A percentile compares a stretch with the other conserved stretches of the same genome.
phyloP scores from a whole-genome alignment of 306 rosid species.

The Acacia confusa region DNA sequence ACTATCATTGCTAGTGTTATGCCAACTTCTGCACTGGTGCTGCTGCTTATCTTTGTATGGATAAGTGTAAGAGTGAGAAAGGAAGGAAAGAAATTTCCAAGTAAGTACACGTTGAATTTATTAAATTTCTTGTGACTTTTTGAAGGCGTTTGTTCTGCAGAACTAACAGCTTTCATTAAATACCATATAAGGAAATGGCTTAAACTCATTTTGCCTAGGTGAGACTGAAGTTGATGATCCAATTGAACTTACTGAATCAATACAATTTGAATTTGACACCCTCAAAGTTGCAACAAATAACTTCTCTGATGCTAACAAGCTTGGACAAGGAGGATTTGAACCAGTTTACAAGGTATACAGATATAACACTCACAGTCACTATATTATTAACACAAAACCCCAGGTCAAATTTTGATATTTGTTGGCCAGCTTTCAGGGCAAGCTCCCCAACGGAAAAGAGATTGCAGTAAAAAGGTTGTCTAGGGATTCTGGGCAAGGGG shows the following conservation, averaged over 20 bases:
- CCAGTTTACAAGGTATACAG: slow-evolving; percentile 51
- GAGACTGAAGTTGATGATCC: slow-evolving; percentile 20
- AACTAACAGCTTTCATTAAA: neutral
- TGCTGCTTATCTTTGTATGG: slow-evolving; percentile 27
- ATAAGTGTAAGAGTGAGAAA: slow-evolving; percentile 34
- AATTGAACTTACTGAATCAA: slow-evolving; percentile 10
- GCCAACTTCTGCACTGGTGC: slow-evolving; percentile 25
- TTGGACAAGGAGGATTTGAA: slow-evolving; percentile 69
- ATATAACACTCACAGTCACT: too few relatives aligned
- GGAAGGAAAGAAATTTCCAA: neutral
- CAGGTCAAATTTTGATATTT: too few relatives aligned
- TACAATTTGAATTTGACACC: slow-evolving; percentile 34
- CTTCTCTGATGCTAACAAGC: slow-evolving; percentile 49
- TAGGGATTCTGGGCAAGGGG: too few relatives aligned
- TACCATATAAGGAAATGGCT: neutral
- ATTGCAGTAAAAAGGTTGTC: too few relatives aligned
- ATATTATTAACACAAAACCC: too few relatives aligned
- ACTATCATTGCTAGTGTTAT: slow-evolving; percentile 17
- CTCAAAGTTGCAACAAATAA: slow-evolving; percentile 41
- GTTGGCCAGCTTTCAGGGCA: too few relatives aligned
- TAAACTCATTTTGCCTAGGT: slow-evolving; percentile 1
- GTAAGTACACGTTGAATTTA: slow-evolving; percentile 29
- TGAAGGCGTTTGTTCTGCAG: neutral
- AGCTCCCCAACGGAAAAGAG: too few relatives aligned
- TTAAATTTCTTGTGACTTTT: neutral